Percentiles rank a stretch among this genome's conserved stretches.
Evolutionary conservation across 345 rosid genomes (phyloP).

Genomic region (Eucalyptus erythrocorys): DNA sequence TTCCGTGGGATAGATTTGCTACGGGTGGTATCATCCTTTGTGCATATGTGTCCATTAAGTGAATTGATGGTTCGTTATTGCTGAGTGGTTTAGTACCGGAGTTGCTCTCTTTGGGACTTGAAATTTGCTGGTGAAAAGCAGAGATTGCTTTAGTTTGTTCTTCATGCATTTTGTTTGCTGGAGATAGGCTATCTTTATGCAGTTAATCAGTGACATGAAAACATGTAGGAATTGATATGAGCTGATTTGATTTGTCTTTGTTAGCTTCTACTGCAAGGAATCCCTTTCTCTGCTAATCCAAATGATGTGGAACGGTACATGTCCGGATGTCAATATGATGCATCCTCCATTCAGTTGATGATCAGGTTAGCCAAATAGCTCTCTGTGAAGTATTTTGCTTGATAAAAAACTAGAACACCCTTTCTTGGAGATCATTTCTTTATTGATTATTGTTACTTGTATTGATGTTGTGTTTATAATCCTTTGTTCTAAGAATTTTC

Average conservation of each 20-base stretch:
- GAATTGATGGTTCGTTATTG: background rate
- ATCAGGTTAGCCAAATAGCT: conserved; percentile 19
- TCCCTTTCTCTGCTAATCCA: conserved; percentile 26
- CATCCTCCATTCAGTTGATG: conserved; percentile 27
- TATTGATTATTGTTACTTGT: background rate
- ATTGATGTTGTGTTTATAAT: background rate
- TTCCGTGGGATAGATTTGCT: background rate
- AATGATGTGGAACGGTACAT: conserved; percentile 75
- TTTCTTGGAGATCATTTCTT: background rate
- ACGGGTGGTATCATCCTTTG: background rate
- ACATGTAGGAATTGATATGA: background rate
- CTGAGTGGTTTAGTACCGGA: background rate
- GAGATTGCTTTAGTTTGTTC: background rate
- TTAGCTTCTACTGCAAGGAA: conserved; percentile 54
- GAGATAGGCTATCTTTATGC: background rate
- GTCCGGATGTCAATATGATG: conserved; percentile 47
- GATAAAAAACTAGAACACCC: background rate
- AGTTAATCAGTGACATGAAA: background rate
- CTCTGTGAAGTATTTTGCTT: background rate
- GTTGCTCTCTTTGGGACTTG: background rate
- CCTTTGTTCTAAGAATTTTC: background rate
- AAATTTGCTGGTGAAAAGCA: background rate
- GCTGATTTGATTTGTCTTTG: background rate
- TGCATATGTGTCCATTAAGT: background rate
- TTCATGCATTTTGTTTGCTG: background rate